phyloP scores from a whole-genome alignment of 768 basidiomycete species.

The Suillus tomentosus region DNA sequence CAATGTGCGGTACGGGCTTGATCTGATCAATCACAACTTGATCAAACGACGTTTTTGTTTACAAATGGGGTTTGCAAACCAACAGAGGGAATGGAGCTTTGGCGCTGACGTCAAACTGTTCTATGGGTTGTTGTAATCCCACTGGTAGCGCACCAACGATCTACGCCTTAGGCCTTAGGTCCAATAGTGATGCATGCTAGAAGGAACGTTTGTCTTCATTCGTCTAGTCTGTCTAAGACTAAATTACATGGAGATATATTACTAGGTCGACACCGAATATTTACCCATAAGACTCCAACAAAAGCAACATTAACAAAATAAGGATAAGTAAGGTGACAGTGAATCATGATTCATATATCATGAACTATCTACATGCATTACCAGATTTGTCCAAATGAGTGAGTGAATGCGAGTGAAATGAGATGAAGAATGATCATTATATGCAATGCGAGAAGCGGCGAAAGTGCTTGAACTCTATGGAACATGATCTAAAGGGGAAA shows the following conservation, averaged over 20 bases:
- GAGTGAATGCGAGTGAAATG: constrained; percentile 1
- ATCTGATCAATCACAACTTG: too few relatives aligned
- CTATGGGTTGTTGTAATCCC: too few relatives aligned
- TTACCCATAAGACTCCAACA: background rate
- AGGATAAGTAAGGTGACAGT: constrained; percentile 8
- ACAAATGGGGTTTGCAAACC: too few relatives aligned
- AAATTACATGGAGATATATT: too few relatives aligned
- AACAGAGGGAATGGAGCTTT: background rate
- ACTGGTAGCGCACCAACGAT: background rate
- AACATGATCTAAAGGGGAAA: background rate
- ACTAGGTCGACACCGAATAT: constrained; percentile 9
- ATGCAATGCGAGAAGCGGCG: constrained; percentile 5
- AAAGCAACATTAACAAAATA: constrained; percentile 15
- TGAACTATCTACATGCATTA: constrained; percentile 12
- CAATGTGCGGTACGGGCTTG: background rate
- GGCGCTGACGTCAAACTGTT: background rate
- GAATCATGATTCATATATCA: constrained; percentile 8
- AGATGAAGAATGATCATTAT: background rate
- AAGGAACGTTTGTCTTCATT: background rate
- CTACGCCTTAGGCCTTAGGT: background rate
- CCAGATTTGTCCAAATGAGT: constrained; percentile 14
- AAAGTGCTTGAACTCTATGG: background rate
- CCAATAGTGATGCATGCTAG: background rate
- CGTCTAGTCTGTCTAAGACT: background rate
- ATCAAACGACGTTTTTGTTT: too few relatives aligned